Base-by-base conservation (phyloP, 2,329 filamentous ascomycete species). In the Phaeophleospora eucalypticola region DNA sequence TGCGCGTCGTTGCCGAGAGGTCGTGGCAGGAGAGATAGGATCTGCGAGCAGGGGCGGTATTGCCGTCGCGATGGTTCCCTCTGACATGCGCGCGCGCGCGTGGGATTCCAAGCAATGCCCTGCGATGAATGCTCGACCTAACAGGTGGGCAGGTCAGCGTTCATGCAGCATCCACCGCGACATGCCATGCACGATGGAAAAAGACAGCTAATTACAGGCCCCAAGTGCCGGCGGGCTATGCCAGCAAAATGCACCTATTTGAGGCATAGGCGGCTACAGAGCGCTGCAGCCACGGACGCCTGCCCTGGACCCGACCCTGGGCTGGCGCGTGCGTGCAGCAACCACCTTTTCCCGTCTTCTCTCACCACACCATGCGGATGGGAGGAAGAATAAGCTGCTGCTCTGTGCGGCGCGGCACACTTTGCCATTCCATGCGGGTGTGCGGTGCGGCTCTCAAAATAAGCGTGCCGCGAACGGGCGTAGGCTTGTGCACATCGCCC, bases 391-490 rank as follows among this genome's bases (percentile, higher is more conserved):
- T 51, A 53, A 48, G 46, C 48, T 42, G 47, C 49, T 49, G 42
- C 40, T 49, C 49, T 41, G 51, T 51, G 51, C 41, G 41, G 46
- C 46, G 45, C 44, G 43, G 43, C 41, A 41, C 49, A 24, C 37
- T 27, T 14, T 15, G 21, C 37, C 37, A 19, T 17, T 19, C 15
- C 15, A 10, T 33, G 15, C n/a, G 4, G n/a, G 51, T 48, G 49
- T 46, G 44, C 41, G 43, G 45, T 46, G 43, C 41, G 41, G 34
- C 39, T 53, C 58, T 56, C 46, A 58, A 59, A 60, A 59, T 60
- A 60, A 58, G 53, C 54, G 54, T 50, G 46, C 43, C 10, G 36
- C 36, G 12, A 12, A 17, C 34, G 12, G 12, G 34, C 34, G n/a
- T n/a, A 8, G 34, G 14, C 18, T 10, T 17, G 15, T 6, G 36